Base-by-base conservation (phyloP, 495 filamentous ascomycete genomes). In the Thozetella sp. region DNA sequence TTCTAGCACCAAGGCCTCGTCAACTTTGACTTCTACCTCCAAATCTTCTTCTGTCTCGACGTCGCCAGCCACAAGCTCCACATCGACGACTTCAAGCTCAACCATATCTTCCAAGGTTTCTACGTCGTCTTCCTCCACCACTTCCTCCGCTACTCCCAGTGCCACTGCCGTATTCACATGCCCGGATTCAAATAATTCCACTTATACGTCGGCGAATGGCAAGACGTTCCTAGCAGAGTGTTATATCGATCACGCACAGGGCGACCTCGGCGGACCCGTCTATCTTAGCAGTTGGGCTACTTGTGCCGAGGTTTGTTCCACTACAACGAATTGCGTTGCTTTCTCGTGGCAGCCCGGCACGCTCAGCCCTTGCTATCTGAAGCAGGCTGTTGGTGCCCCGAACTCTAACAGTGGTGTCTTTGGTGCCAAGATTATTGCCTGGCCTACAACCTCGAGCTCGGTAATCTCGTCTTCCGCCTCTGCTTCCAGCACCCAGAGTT, bases 171-270 rank as follows among this genome's bases (percentile, higher is more conserved):
- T 48, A 3, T n/a, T 61, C 45, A 57, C 46, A 20, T 61, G 59
- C 54, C 59, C 59, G 22, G 19, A 25, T 10, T 22, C 48, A 6
- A 48, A 61, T 24, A 22, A 27, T 2, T 24, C 22, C 17, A 52
- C 45, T 3, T 61, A 56, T 30, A 55, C 55, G 10, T 52, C 59
- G 15, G 17, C 17, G 3, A 57, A 61, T 17, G 59, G 54, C 54
- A 57, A 57, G 59, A 57, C 59, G 11, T 61, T 57, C 54, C 54
- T 57, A 22, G 27, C 57, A 22, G 59, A 61, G 24, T 61, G 59
- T 23, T 61, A 57, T 45, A 57, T 56, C 46, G 59, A 61, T 23
- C 54, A 61, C 25, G 25, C 37, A 20, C 45, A 24, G 2, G 59
- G 59, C 9, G 59, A 61, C n/a, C 20, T 61, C n/a, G 43, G 43